Evolutionary conservation across 306 rosid genomes (phyloP).

Genomic region (Acacia acuminata): DNA sequence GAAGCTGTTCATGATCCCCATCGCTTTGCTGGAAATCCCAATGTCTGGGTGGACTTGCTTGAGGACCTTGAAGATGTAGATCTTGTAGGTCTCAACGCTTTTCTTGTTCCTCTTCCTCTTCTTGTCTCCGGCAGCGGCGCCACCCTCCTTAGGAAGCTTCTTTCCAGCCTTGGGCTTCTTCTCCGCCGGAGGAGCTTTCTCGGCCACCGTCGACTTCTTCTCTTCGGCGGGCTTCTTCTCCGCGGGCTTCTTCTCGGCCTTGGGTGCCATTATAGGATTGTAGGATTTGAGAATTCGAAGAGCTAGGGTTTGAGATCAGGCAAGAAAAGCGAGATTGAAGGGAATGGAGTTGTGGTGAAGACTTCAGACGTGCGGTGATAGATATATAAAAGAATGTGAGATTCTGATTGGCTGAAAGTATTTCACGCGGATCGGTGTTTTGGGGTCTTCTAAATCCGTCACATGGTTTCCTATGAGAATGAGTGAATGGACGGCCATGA

Average conservation of each 20-base stretch:
- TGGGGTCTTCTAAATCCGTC: background rate
- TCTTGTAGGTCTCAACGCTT: constrained; percentile 74
- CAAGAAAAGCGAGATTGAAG: no score
- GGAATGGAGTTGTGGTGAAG: background rate
- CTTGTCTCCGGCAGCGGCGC: constrained; percentile 56
- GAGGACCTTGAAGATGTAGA: constrained; percentile 75
- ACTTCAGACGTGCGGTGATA: background rate
- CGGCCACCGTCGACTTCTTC: constrained; percentile 59
- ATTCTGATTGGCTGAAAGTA: constrained; percentile 17
- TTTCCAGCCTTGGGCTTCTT: constrained; percentile 82
- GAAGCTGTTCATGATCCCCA: constrained; percentile 80
- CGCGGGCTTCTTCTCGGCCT: constrained; percentile 69
- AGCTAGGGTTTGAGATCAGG: constrained; percentile 23
- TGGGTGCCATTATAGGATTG: constrained; percentile 53
- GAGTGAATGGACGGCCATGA: background rate
- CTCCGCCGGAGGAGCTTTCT: constrained; percentile 73
- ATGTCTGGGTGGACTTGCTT: constrained; percentile 80
- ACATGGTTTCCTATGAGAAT: background rate
- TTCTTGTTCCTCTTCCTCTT: constrained; percentile 75
- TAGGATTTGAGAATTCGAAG: background rate
- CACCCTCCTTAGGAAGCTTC: constrained; percentile 74
- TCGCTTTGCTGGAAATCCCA: constrained; percentile 76
- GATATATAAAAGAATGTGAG: constrained; percentile 18
- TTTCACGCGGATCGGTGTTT: constrained; percentile 40
- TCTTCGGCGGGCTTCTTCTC: constrained; percentile 71